A percentile compares a stretch with the other conserved stretches of the same genome.
phyloP scores from a whole-genome alignment of 2,329 filamentous ascomycete species.

The Aspergillus latus region DNA sequence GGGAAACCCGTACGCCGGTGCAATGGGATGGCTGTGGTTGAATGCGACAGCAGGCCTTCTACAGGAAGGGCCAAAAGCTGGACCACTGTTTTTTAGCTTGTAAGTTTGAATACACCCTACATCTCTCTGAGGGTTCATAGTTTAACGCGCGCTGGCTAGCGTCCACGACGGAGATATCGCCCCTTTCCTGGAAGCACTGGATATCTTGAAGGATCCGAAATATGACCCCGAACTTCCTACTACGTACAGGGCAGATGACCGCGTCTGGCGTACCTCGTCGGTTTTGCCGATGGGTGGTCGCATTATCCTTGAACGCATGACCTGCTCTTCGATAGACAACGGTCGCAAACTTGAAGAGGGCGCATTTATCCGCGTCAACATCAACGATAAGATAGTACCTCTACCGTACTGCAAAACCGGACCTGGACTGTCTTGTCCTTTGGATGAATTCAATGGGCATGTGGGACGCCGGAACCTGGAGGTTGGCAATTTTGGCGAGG shows the following conservation, averaged over 20 bases:
- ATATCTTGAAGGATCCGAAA: slow-evolving; percentile 47
- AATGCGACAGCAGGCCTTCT: slow-evolving; percentile 57
- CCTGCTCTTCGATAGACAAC: slow-evolving; percentile 34
- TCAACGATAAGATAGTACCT: slow-evolving; percentile 58
- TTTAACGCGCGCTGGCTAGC: slow-evolving; percentile 19
- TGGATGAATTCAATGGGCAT: slow-evolving; percentile 45
- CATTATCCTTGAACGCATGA: slow-evolving; percentile 55
- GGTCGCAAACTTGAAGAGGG: slow-evolving; percentile 22
- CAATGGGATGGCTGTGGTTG: slow-evolving; percentile 60
- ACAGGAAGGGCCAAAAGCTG: slow-evolving; percentile 44
- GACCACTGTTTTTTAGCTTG: slow-evolving; percentile 59
- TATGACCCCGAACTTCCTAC: slow-evolving; percentile 46
- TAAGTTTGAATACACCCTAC: slow-evolving; percentile 29
- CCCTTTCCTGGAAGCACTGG: slow-evolving; percentile 54
- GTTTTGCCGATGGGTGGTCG: slow-evolving; percentile 59
- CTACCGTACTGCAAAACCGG: slow-evolving; percentile 50
- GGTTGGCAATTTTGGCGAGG: slow-evolving; percentile 49
- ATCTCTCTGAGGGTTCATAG: neutral
- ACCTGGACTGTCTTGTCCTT: slow-evolving; percentile 50
- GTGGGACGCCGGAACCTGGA: slow-evolving; percentile 44
- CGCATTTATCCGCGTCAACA: slow-evolving; percentile 52
- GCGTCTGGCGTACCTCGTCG: slow-evolving; percentile 57
- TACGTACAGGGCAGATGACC: slow-evolving; percentile 44
- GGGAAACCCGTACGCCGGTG: slow-evolving; percentile 54
- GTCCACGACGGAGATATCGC: slow-evolving; percentile 62